Conservation (phyloP, 495 filamentous ascomycete species). For the Hypoxylon fragiforme region DNA sequence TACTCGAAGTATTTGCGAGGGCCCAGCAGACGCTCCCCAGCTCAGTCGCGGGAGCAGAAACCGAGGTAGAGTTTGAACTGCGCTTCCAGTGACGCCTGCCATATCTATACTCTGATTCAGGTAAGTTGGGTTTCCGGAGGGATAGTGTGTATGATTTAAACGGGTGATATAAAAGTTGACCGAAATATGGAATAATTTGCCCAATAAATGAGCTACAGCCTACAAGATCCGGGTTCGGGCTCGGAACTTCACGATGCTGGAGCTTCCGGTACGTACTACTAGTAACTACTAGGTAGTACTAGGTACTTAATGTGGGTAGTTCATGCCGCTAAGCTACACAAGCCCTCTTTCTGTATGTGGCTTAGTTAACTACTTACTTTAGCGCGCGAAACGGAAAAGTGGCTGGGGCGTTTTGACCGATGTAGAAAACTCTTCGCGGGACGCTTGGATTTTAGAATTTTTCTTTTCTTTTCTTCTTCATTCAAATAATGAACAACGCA, state of each 20-base stretch:
- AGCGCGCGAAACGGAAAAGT: too few species aligned
- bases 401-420: slow-evolving; percentile 10
- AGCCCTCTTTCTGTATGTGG: slow-evolving; percentile 11
- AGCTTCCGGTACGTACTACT: slow-evolving; percentile 8
- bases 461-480: slow-evolving; percentile 42
- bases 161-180: background rate
- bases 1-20: slow-evolving; percentile 30
- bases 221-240: too few species aligned
- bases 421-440: slow-evolving; percentile 22
- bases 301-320: too few species aligned
- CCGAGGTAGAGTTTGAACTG: slow-evolving; percentile 45
- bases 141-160: background rate
- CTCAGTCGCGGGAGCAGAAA: slow-evolving; percentile 59
- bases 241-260: slow-evolving; percentile 21
- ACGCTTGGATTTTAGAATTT: slow-evolving; percentile 13
- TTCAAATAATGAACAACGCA: slow-evolving; percentile 58
- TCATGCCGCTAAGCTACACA: too few species aligned
- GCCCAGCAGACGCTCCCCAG: slow-evolving; percentile 46
- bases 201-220: too few species aligned
- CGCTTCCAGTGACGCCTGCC: slow-evolving; percentile 36
- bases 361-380: too few species aligned
- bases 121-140: background rate
- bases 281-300: background rate
- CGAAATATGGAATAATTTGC: too few species aligned
- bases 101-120: slow-evolving; percentile 18